Conservation (phyloP, 2,329 filamentous ascomycete species). For the Dothistroma septosporum region DNA sequence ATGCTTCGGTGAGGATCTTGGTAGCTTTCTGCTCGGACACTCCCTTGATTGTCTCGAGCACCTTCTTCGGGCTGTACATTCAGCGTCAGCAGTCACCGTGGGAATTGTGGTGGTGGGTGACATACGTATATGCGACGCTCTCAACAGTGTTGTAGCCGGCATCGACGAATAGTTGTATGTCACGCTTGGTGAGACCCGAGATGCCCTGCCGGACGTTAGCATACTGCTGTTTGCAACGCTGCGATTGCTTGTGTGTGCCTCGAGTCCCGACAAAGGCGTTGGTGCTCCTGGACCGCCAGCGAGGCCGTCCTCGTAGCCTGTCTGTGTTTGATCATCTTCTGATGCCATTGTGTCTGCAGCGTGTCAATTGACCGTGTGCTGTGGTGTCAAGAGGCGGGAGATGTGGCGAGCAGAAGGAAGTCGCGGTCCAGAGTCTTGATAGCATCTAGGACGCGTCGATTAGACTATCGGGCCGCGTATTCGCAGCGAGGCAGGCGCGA, state of each 20-base stretch:
- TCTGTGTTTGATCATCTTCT: slow-evolving; percentile 63
- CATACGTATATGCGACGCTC: slow-evolving; percentile 84
- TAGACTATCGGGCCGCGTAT: not conserved
- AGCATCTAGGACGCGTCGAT: not conserved
- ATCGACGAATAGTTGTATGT: slow-evolving; percentile 88
- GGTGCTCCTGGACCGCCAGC: slow-evolving; percentile 86
- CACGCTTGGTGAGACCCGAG: slow-evolving; percentile 84
- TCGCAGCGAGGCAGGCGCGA: not conserved
- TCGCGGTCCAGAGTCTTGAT: not conserved
- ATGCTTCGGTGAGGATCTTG: slow-evolving; percentile 86
- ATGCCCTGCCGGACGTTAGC: slow-evolving; percentile 61
- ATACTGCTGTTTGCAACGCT: slow-evolving; percentile 12
- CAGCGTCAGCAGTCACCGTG: not conserved
- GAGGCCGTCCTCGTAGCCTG: slow-evolving; percentile 68
- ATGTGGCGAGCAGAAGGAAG: not conserved
- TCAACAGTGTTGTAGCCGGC: slow-evolving; percentile 95
- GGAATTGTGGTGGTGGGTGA: not conserved
- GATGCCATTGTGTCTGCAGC: slow-evolving; percentile 39
- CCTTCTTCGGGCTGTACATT: slow-evolving; percentile 57
- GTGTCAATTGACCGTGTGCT: not conserved
- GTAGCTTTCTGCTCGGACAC: slow-evolving; percentile 86
- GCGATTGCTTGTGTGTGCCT: slow-evolving; percentile 55
- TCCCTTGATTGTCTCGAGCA: slow-evolving; percentile 52
- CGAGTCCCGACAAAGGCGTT: slow-evolving; percentile 77
- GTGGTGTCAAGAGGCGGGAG: not conserved